These are phyloP conservation scores for Fraxinus cuspidata DNA, from an alignment of 257 asterid genomes.

Conservation along the genomic window DNA sequence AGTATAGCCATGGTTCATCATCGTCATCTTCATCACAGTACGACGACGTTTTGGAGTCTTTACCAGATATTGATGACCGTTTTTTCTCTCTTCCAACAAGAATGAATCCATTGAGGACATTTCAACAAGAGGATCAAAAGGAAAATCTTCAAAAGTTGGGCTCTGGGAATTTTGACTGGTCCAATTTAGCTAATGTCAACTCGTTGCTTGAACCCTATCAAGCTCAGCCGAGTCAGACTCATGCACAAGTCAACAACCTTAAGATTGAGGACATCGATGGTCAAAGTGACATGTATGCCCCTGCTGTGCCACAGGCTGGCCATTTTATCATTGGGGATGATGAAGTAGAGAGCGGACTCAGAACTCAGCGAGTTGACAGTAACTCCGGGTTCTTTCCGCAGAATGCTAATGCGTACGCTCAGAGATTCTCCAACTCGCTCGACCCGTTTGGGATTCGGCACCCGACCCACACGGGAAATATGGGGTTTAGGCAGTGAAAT, in stretches of 20 bases:
- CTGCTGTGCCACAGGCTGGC: slow-evolving; percentile 23
- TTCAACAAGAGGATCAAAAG: slow-evolving; percentile 45
- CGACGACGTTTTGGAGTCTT: slow-evolving; percentile 63
- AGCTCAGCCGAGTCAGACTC: slow-evolving; percentile 17
- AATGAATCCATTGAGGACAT: slow-evolving; percentile 39
- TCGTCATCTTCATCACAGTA: slow-evolving; percentile 69
- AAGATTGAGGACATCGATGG: background rate
- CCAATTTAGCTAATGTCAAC: slow-evolving; percentile 51
- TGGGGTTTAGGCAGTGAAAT: slow-evolving; percentile 33
- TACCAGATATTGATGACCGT: slow-evolving; percentile 60
- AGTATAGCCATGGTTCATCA: slow-evolving; percentile 56
- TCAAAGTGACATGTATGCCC: slow-evolving; percentile 19
- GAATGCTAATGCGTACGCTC: slow-evolving; percentile 21
- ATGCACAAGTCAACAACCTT: slow-evolving; percentile 21
- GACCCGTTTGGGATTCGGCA: slow-evolving; percentile 47
- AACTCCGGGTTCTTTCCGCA: slow-evolving; percentile 30
- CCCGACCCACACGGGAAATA: slow-evolving; percentile 39
- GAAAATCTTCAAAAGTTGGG: slow-evolving; percentile 51
- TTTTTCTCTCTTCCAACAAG: slow-evolving; percentile 43
- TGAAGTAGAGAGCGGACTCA: slow-evolving; percentile 38
- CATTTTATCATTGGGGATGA: slow-evolving; percentile 26
- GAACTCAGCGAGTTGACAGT: slow-evolving; percentile 31
- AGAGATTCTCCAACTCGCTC: slow-evolving; percentile 9
- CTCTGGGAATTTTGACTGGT: slow-evolving; percentile 76
- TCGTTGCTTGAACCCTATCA: slow-evolving; percentile 21